Percentiles rank a stretch among this genome's conserved stretches.
Evolutionary conservation across 1,284 basidiomycete genomes (phyloP).

Genomic region (Coniferiporia sulphurascens): DNA sequence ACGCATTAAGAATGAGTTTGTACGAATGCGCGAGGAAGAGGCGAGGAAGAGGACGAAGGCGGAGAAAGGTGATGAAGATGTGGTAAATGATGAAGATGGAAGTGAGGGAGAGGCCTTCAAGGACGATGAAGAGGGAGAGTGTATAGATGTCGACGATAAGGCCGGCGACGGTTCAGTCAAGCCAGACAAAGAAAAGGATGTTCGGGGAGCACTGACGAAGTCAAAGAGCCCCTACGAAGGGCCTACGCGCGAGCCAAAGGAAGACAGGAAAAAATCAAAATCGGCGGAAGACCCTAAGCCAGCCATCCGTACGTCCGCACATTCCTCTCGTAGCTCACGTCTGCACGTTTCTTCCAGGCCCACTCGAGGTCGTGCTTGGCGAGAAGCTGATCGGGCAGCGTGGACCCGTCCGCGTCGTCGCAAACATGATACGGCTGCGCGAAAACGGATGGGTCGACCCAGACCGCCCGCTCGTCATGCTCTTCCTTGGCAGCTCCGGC

Average conservation of each 20-base stretch:
- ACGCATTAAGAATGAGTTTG: background rate
- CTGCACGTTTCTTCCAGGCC: background rate
- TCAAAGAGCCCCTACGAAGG: background rate
- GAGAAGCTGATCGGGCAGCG: slow-evolving; percentile 15
- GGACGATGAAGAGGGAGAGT: too few species aligned
- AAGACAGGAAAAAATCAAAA: background rate
- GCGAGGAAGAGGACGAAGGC: slow-evolving; percentile 5
- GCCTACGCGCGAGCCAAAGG: background rate
- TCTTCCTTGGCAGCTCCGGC: slow-evolving; percentile 16
- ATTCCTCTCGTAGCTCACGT: background rate
- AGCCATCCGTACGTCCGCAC: background rate
- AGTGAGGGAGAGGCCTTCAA: background rate
- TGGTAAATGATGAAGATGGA: background rate
- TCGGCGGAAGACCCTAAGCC: background rate
- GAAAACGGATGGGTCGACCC: slow-evolving; percentile 14
- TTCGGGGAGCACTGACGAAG: background rate
- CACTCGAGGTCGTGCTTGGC: background rate
- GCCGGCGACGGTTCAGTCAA: background rate
- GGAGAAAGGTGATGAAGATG: background rate
- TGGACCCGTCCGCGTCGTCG: slow-evolving; percentile 9
- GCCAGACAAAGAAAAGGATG: background rate
- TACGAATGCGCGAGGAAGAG: slow-evolving; percentile 3
- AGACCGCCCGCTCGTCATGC: slow-evolving; percentile 13
- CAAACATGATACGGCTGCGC: slow-evolving; percentile 8
- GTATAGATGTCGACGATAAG: too few species aligned